Evolutionary conservation across 2,329 filamentous ascomycete genomes (phyloP).

Genomic region (Aspergillus spinulosporus): DNA sequence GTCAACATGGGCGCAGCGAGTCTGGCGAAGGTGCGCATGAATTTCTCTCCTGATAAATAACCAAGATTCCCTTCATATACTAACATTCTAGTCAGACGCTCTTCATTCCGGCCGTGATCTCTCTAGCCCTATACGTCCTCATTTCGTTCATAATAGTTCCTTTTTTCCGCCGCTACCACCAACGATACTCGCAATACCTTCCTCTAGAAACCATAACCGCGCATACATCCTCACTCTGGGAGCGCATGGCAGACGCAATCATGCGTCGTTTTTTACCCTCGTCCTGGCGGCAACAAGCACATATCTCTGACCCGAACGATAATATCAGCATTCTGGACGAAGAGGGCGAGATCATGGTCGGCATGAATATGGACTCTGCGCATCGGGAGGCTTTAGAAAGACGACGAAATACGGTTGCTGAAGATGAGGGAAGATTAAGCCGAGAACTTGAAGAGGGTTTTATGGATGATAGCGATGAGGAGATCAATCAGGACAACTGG

Average conservation of each 20-base stretch:
- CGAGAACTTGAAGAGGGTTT: slow-evolving; percentile 78
- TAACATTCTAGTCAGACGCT: slow-evolving; percentile 57
- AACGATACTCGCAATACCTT: slow-evolving; percentile 72
- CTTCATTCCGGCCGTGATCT: slow-evolving; percentile 69
- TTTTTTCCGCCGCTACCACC: slow-evolving; percentile 67
- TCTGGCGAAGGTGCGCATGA: slow-evolving; percentile 32
- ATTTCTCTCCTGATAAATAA: background rate
- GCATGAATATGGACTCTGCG: slow-evolving; percentile 55
- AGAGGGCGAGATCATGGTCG: slow-evolving; percentile 57
- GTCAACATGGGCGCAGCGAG: slow-evolving; percentile 31
- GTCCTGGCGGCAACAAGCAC: slow-evolving; percentile 49
- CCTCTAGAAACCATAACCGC: slow-evolving; percentile 59
- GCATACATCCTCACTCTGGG: slow-evolving; percentile 57
- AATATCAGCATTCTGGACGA: slow-evolving; percentile 65
- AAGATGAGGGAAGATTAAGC: slow-evolving; percentile 62
- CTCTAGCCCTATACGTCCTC: slow-evolving; percentile 66
- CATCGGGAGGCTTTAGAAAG: slow-evolving; percentile 47
- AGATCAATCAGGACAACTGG: slow-evolving; percentile 36
- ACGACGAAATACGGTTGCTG: slow-evolving; percentile 44
- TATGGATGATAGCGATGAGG: slow-evolving; percentile 70
- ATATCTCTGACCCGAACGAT: slow-evolving; percentile 48
- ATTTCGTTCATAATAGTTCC: slow-evolving; percentile 67
- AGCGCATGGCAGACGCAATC: slow-evolving; percentile 43
- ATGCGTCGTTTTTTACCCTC: slow-evolving; percentile 48
- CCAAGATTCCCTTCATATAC: slow-evolving; percentile 6